phyloP scores from a whole-genome alignment of 108 stramenopile species.

The Epithemia pelagica region DNA sequence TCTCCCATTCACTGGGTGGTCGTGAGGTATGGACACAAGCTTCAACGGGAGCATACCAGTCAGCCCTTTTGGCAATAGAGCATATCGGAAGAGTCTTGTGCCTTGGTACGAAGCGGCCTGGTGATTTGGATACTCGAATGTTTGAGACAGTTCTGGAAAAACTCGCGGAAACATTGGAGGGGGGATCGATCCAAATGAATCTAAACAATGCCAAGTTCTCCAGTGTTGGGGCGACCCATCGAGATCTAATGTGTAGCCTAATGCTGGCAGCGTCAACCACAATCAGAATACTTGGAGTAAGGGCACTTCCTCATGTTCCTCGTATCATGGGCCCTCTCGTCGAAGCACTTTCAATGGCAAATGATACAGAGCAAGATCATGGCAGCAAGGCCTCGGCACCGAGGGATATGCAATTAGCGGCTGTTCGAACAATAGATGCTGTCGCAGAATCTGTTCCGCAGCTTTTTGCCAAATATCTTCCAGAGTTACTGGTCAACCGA shows the following conservation, averaged over 20 bases:
- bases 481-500: conserved; percentile 35
- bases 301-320: background rate
- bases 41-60: conserved; percentile 29
- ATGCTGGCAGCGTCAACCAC: background rate
- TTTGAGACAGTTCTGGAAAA: background rate
- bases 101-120: background rate
- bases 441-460: conserved; percentile 70
- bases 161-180: background rate
- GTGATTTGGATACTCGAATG: background rate
- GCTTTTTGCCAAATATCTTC: conserved; percentile 64
- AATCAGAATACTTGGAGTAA: background rate
- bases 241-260: background rate
- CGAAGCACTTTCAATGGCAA: background rate
- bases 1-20: conserved; percentile 31
- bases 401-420: conserved; percentile 43
- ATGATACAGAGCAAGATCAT: background rate
- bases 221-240: background rate
- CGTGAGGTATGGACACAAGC: conserved; percentile 3
- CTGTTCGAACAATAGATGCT: conserved; percentile 38
- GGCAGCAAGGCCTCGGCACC: background rate
- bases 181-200: background rate
- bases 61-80: conserved; percentile 66
- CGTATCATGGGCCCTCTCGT: background rate
- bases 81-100: conserved; percentile 16
- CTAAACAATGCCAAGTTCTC: background rate